Base-by-base conservation (phyloP, 345 rosid genomes). In the Turnera subulata region DNA sequence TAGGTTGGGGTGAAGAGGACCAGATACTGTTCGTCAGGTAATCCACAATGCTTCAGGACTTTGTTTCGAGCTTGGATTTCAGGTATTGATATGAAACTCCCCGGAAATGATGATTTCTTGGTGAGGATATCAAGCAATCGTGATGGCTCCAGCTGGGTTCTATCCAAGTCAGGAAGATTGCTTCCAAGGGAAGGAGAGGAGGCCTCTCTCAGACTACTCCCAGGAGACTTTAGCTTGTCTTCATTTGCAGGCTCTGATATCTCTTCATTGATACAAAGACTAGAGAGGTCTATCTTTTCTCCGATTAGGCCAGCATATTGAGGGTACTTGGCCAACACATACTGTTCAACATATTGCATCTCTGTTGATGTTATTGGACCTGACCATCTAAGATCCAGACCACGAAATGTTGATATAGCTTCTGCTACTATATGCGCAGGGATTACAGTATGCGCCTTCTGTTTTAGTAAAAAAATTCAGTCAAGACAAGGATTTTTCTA, bases 391-490 rank as follows among this genome's bases (percentile, higher is more conserved):
- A 82, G 70, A 47, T 80, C 88, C 19, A 82, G 88, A 19, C 84
- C 91, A 6, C 71, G 80, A 51, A 85, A 70, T n/a, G 87, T 82
- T 1, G 88, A 78, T 59, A 85, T 85, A 21, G 91, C 91, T 70
- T 85, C 91, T 2, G 91, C 91, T 18, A 82, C 73, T n/a, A 80
- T 82, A 67, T 84, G 84, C 44, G 85, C 82, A 19, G 84, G 89
- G 61, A 85, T 81, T 20, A 82, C 76, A 1, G 77, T 63, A 58
- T 73, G 82, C 45, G 78, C 84, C 67, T 80, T 85, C 92, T 82
- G 88, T 59, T 56, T 45, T 23, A 11, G 29, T 24, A 33, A 23
- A 50, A 21, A 55, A 26, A 25, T n/a, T 20, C 16, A 47, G 47
- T 47, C 0, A 53, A 37, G 19, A 6, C 24, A 32, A 46, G 50